phyloP scores from a whole-genome alignment of 176 grass and related monocot genomes.

The bread wheat (Triticum aestivum) region DNA sequence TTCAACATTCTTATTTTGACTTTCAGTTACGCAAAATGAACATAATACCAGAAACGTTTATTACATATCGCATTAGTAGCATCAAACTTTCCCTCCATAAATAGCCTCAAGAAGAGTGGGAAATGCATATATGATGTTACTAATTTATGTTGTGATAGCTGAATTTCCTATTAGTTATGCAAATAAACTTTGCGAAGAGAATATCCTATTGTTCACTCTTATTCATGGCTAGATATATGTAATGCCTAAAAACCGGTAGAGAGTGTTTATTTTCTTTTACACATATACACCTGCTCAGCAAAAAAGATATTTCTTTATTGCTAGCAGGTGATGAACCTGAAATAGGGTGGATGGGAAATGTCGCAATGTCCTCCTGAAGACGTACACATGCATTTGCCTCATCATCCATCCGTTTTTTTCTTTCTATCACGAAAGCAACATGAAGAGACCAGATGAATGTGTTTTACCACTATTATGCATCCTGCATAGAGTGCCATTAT shows the following conservation, averaged over 20 bases:
- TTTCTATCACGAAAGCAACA: not conserved
- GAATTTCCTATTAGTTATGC: not conserved
- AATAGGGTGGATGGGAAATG: slow-evolving; percentile 82
- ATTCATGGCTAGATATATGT: not conserved
- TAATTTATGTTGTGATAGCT: not conserved
- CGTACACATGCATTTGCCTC: slow-evolving; percentile 15
- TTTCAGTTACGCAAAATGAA: not conserved
- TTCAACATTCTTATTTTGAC: not conserved
- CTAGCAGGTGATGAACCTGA: slow-evolving; percentile 77
- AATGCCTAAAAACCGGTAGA: not conserved
- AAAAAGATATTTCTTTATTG: slow-evolving; percentile 50
- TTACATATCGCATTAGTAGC: slow-evolving; percentile 75
- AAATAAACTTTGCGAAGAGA: not conserved
- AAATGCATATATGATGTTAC: not conserved
- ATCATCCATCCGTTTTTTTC: slow-evolving; percentile 20
- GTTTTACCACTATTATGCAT: not conserved
- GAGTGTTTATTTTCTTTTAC: not conserved
- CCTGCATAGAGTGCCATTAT: not conserved
- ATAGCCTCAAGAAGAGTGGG: slow-evolving; percentile 76
- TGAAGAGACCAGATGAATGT: not conserved
- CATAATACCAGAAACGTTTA: slow-evolving; percentile 19
- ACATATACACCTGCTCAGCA: slow-evolving; percentile 57
- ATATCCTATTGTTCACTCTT: not conserved
- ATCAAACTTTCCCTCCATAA: slow-evolving; percentile 82
- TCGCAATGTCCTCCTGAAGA: slow-evolving; percentile 71